These are phyloP conservation scores for Candida succiphila DNA, from an alignment of 805 yeast genomes.

Conservation along the genomic window DNA sequence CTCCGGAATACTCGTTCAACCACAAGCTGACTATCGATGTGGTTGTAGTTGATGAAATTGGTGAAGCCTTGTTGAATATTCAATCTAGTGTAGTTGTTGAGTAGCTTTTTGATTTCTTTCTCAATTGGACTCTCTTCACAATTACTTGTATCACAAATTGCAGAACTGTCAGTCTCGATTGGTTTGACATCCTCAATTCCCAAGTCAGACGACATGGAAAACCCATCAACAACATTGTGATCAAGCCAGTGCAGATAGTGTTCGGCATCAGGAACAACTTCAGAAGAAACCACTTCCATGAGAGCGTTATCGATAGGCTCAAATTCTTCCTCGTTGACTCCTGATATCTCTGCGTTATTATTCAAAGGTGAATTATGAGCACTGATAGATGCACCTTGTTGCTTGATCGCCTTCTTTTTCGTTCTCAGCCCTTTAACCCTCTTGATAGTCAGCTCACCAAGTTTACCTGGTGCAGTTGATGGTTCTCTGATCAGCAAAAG, in stretches of 20 bases:
- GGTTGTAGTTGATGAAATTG: conserved; percentile 14
- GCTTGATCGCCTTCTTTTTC: conserved; percentile 23
- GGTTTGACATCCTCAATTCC: conserved; percentile 11
- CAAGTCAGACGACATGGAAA: conserved; percentile 14
- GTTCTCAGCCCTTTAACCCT: conserved; percentile 74
- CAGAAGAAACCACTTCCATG: conserved; percentile 27
- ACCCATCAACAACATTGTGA: conserved; percentile 18
- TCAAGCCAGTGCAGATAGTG: conserved; percentile 39
- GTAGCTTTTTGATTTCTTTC: conserved; percentile 10
- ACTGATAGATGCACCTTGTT: neutral
- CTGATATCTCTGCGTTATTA: conserved; percentile 13
- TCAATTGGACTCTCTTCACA: conserved; percentile 14
- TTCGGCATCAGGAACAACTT: conserved; percentile 25
- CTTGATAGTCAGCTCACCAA: conserved; percentile 38
- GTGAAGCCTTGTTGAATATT: conserved; percentile 26
- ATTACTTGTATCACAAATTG: neutral
- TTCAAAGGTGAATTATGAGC: conserved; percentile 5
- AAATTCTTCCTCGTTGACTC: conserved; percentile 6
- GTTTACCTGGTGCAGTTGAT: conserved; percentile 16
- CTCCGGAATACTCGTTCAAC: conserved; percentile 47
- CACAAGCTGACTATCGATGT: conserved; percentile 16
- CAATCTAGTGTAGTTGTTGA: conserved; percentile 7
- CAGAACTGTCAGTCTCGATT: neutral
- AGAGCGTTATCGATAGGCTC: conserved; percentile 24
- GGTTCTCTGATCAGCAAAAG: conserved; percentile 44